phyloP scores from a whole-genome alignment of 768 basidiomycete genomes.

The Phylloporus arenicola region DNA sequence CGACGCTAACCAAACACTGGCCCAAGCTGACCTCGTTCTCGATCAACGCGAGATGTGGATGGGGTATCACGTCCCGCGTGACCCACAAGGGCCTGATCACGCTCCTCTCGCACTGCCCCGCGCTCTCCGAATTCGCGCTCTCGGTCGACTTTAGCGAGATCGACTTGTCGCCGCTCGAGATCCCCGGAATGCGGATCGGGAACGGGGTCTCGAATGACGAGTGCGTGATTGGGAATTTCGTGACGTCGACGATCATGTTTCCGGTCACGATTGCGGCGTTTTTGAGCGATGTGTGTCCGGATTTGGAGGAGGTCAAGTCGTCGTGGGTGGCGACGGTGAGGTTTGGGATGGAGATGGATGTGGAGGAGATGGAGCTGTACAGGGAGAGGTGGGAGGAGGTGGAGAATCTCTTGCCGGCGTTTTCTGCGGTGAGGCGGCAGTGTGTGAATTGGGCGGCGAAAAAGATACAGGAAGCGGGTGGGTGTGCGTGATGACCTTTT shows the following conservation, averaged over 20 bases:
- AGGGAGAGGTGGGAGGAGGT: conserved; percentile 22
- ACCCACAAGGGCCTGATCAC: conserved; percentile 20
- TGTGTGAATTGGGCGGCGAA: conserved; percentile 4
- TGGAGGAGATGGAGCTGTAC: conserved; percentile 8
- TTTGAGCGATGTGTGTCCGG: conserved; percentile 22
- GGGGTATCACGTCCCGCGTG: conserved; percentile 15
- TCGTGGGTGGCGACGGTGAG: conserved; percentile 7
- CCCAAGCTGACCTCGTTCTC: conserved; percentile 8
- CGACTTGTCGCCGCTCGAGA: neutral
- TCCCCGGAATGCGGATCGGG: conserved; percentile 3
- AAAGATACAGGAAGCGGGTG: neutral
- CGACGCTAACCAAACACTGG: conserved; percentile 18
- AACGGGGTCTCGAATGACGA: conserved; percentile 7
- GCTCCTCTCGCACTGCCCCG: conserved; percentile 12
- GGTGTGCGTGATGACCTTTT: too few relatives aligned
- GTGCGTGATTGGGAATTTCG: conserved; percentile 13
- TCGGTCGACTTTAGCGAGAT: conserved; percentile 18
- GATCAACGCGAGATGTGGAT: conserved; percentile 17
- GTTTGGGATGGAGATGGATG: neutral
- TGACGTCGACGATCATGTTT: conserved; percentile 16
- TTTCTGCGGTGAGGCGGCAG: conserved; percentile 17
- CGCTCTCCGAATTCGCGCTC: conserved; percentile 13
- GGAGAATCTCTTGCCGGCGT: conserved; percentile 18
- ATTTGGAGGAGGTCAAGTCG: conserved; percentile 7
- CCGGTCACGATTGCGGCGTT: conserved; percentile 23